phyloP scores from a whole-genome alignment of 75 land plant genomes.

The Picea glauca region DNA sequence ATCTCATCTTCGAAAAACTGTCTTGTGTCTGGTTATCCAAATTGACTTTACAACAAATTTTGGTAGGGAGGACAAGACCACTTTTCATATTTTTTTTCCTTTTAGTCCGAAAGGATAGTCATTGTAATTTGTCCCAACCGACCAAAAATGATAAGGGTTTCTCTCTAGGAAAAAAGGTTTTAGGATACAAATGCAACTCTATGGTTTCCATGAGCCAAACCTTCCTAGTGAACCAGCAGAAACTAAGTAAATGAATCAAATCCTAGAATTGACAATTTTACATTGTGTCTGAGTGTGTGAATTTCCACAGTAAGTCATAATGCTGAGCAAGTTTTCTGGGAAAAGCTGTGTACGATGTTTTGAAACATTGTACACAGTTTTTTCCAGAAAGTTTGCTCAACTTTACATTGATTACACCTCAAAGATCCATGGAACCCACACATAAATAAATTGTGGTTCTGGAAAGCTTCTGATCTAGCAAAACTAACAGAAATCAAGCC shows the following conservation, averaged over 20 bases:
- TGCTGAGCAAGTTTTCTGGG: no score
- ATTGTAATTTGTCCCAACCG: background rate
- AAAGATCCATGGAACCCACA: background rate
- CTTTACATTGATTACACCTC: background rate
- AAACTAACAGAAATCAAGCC: background rate
- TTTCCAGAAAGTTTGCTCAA: no score
- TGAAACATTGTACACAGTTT: no score
- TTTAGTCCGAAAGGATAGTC: background rate
- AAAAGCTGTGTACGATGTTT: no score
- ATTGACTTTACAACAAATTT: background rate
- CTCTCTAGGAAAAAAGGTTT: background rate
- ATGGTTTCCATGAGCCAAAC: background rate
- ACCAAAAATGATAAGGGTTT: background rate
- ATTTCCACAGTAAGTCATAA: no score
- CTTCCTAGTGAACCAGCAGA: background rate
- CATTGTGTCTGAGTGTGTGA: background rate
- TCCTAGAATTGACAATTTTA: background rate
- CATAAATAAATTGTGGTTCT: background rate
- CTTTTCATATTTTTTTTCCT: background rate
- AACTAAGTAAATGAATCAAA: background rate
- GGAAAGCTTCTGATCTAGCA: background rate
- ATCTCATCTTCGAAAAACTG: background rate
- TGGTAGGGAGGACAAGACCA: background rate
- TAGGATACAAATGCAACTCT: background rate
- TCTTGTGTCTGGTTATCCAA: background rate